Conservation (phyloP, 2,329 filamentous ascomycete species). For the Colletotrichum navitas region DNA sequence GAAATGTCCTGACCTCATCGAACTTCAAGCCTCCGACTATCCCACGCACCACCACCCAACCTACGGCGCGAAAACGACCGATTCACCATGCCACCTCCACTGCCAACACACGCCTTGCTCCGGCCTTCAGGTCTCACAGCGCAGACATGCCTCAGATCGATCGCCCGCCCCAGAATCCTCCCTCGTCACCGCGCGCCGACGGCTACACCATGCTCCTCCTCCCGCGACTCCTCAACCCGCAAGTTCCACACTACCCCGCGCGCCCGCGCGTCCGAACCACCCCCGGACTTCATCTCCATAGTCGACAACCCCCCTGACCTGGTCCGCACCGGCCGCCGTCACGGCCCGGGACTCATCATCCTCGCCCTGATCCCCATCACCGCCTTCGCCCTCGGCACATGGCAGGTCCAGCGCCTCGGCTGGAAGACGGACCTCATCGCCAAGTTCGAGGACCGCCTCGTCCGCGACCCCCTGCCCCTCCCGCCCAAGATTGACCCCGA, state of each 20-base stretch:
- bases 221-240: conserved; percentile 16
- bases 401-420: conserved; percentile 92
- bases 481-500: conserved; percentile 84
- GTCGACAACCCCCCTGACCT: conserved; percentile 87
- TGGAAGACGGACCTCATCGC: conserved; percentile 97
- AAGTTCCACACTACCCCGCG: conserved; percentile 40
- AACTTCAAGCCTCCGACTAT: conserved; percentile 13
- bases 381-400: conserved; percentile 89
- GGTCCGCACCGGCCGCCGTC: conserved; percentile 78
- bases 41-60: conserved; percentile 3
- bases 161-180: background rate
- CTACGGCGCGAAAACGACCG: background rate
- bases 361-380: conserved; percentile 91
- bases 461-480: conserved; percentile 86
- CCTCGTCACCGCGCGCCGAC: background rate
- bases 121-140: conserved; percentile 1
- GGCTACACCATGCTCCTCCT: background rate
- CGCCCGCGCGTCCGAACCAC: conserved; percentile 36
- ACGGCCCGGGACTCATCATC: conserved; percentile 85
- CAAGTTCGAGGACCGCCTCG: conserved; percentile 90
- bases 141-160: conserved; percentile 13
- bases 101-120: conserved; percentile 22
- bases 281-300: conserved; percentile 82
- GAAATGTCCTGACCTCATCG: conserved; percentile 37
- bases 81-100: conserved; percentile 28